Base-by-base conservation (phyloP, 306 rosid genomes). In the Nissolia schottii region DNA sequence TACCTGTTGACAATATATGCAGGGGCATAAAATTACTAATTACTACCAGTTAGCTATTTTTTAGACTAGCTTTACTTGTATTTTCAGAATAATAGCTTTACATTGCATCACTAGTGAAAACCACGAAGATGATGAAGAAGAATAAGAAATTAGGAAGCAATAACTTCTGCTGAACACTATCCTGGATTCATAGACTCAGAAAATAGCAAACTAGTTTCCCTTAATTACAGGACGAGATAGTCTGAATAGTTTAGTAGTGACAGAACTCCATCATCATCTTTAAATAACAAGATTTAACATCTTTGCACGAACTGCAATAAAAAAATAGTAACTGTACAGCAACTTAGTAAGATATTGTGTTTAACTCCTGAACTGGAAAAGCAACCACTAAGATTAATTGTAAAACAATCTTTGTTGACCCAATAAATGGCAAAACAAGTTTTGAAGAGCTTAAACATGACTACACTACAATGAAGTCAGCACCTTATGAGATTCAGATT, bases 1-100 rank as follows among this genome's bases (percentile, higher is more conserved):
- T 45, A 88, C 95, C 99, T 94, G 45, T 46, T 37, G 60, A 73
- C 22, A 48, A 66, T 29, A 73, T 5, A 70, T 9, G 25, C 22
- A 68, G 18, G 45, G 32, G 66, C 20, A 68, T 45, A 48, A 51
- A 75, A 41, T 57, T 13, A 18, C 56, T 27, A 27, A 29, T 19
- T 2, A 69, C 12, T 25, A 25, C 35, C 28, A 64, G 43, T 31
- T 57, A 50, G 49, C 57, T 50, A 51, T 50, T 70, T 64, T 49
- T 37, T 69, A 35, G 49, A 53, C 24, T 20, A 49, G 64, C 24
- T 72, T 55, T 37, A 16, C 32, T 56, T 37, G 62, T 46, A 48
- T 45, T 69, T 55, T 69, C 64, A 54, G 64, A 15, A 46, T 49
- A 51, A 66, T 14, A 59, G 64, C 31, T 54, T 15, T 37, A 61